Evolutionary conservation across 2,329 filamentous ascomycete genomes (phyloP), one percentile per base, ranked within the genome.

Genomic region (Ciborinia camelliae): DNA sequence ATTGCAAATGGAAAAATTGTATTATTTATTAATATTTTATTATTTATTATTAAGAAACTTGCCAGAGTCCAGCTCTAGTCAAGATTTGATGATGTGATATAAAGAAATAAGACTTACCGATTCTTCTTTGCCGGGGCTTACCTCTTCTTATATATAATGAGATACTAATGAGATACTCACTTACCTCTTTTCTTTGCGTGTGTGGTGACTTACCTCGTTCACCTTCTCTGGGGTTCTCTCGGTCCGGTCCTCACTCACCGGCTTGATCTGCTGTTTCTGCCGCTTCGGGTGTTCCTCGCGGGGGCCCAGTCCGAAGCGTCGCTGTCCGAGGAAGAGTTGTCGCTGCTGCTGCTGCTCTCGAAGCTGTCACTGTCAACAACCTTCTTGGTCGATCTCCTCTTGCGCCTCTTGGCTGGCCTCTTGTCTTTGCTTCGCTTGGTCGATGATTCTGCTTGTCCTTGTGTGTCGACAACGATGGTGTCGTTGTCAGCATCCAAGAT

Each of bases 161-260:
- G 10, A n/a, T n/a, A n/a, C n/a, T n/a, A n/a, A 57, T 59, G 55
- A 59, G 41, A 58, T 58, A 48, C 12, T 47, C 41, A 47, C 55
- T 35, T 59, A 37, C 55, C 41, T 26, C n/a, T 20, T 20, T 12
- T 53, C 12, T 20, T 15, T 10, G 39, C 10, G 39, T n/a, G 7
- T 23, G 28, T 26, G 41, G 41, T 26, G 35, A 30, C 30, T 35
- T 14, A 30, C 41, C 43, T 47, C 10, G 3, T 10, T 14, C 23
- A 26, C n/a, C 4, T 10, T 12, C n/a, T n/a, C n/a, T n/a, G n/a
- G n/a, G n/a, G n/a, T n/a, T n/a, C n/a, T 12, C 30, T 35, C 4
- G 18, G 23, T 28, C 18, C n/a, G n/a, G n/a, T 2, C 45, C 14
- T 50, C 18, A 26, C 47, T 18, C 14, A 50, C 7, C 7, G 20